Percentiles rank a stretch among this genome's conserved stretches.
These are phyloP conservation scores for Penicillium sp. DNA, from an alignment of 2,329 filamentous ascomycete species.

Conservation along the genomic window DNA sequence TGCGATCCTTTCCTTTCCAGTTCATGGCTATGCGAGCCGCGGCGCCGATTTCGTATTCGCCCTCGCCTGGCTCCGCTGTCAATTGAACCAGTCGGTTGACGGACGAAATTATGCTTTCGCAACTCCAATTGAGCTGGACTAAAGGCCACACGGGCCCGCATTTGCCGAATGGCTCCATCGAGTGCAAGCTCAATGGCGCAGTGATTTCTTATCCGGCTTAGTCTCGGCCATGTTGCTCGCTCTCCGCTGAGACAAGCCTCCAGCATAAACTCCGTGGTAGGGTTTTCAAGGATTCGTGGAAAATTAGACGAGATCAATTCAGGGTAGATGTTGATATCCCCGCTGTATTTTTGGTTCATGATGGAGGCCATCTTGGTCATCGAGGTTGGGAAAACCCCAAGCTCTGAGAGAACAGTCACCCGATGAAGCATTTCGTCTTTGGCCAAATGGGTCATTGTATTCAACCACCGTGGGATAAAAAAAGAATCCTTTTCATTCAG, in stretches of 20 bases:
- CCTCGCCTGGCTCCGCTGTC: slow-evolving; percentile 23
- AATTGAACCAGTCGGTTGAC: slow-evolving; percentile 16
- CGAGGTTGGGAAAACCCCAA: slow-evolving; percentile 72
- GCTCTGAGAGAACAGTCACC: slow-evolving; percentile 71
- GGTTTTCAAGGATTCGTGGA: slow-evolving; percentile 73
- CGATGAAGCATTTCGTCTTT: slow-evolving; percentile 75
- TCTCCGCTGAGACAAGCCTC: slow-evolving; percentile 72
- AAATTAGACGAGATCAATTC: slow-evolving; percentile 69
- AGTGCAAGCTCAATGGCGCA: slow-evolving; percentile 84
- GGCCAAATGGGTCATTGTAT: slow-evolving; percentile 63
- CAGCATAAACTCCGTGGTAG: slow-evolving; percentile 78
- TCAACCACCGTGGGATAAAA: slow-evolving; percentile 52
- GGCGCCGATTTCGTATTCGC: slow-evolving; percentile 20
- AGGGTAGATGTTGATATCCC: slow-evolving; percentile 90
- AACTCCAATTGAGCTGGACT: slow-evolving; percentile 25
- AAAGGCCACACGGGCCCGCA: slow-evolving; percentile 37
- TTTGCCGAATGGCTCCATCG: slow-evolving; percentile 37
- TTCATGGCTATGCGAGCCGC: slow-evolving; percentile 32
- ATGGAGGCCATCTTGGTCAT: slow-evolving; percentile 74
- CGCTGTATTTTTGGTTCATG: slow-evolving; percentile 83
- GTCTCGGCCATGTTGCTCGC: slow-evolving; percentile 83
- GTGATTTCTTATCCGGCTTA: slow-evolving; percentile 77
- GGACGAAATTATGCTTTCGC: slow-evolving; percentile 13
- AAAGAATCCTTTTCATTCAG: slow-evolving; percentile 28
- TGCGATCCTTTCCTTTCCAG: slow-evolving; percentile 19